Evolutionary conservation across 345 rosid species (phyloP).

Genomic region (Ceriops zippeliana): DNA sequence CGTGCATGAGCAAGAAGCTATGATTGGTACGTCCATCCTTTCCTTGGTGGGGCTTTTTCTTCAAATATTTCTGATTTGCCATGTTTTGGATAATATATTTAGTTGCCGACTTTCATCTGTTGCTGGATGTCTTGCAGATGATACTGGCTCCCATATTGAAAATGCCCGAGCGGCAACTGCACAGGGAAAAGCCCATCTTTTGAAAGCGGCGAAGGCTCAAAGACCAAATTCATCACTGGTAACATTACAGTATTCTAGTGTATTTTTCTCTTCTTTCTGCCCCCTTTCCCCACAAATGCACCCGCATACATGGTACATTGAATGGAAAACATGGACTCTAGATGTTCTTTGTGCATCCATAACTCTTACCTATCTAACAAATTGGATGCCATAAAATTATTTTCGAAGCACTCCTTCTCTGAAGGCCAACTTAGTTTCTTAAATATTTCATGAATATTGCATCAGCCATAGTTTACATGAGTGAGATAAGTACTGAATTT

Average conservation of each 20-base stretch:
- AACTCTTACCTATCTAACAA: neutral
- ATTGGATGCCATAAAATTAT: neutral
- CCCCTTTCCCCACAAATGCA: neutral
- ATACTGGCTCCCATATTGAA: slow-evolving; percentile 70
- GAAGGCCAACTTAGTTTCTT: neutral
- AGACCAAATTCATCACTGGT: slow-evolving; percentile 93
- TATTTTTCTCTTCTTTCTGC: neutral
- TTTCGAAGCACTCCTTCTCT: neutral
- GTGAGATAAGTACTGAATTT: neutral
- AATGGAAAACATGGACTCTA: no score
- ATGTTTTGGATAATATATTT: neutral
- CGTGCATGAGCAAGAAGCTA: slow-evolving; percentile 91
- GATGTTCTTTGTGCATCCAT: no score
- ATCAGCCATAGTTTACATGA: neutral
- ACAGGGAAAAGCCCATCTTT: slow-evolving; percentile 73
- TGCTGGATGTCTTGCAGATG: slow-evolving; percentile 49
- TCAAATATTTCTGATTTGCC: neutral
- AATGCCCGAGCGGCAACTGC: slow-evolving; percentile 68
- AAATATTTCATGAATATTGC: neutral
- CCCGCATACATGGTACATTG: no score
- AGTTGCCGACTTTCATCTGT: neutral
- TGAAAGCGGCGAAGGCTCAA: slow-evolving; percentile 76
- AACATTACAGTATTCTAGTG: slow-evolving; percentile 1
- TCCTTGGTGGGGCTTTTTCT: slow-evolving; percentile 3
- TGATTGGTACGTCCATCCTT: slow-evolving; percentile 56